These are phyloP conservation scores for Sphagnurus paluster DNA, from an alignment of 1,284 basidiomycete genomes.

Conservation along the genomic window DNA sequence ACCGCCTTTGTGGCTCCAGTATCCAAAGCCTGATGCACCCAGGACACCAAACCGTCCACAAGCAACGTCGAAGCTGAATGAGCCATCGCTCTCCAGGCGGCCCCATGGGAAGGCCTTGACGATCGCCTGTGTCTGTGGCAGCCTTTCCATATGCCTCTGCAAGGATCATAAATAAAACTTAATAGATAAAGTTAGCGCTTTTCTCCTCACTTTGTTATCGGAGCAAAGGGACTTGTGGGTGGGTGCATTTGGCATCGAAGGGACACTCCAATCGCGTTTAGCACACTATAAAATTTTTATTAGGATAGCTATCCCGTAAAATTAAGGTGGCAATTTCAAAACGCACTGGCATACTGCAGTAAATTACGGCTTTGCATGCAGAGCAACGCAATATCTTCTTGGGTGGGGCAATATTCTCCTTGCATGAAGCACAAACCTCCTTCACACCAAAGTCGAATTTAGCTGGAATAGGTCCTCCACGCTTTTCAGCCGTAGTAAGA, in stretches of 20 bases:
- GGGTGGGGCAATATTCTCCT: constrained; percentile 8
- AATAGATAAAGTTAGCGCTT: neutral
- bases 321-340: neutral
- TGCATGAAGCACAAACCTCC: constrained; percentile 7
- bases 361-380: constrained; percentile 21
- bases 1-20: constrained; percentile 37
- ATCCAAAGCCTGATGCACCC: constrained; percentile 36
- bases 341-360: constrained; percentile 18
- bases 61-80: too few relatives aligned
- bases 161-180: neutral
- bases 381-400: constrained; percentile 15
- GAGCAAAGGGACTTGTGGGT: constrained; percentile 36
- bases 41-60: constrained; percentile 40
- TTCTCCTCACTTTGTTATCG: constrained; percentile 32
- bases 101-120: too few relatives aligned
- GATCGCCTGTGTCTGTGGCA: too few relatives aligned
- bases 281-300: constrained; percentile 11
- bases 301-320: neutral
- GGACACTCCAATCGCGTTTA: constrained; percentile 19
- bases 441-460: constrained; percentile 6
- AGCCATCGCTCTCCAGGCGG: too few relatives aligned
- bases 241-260: constrained; percentile 15
- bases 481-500: constrained; percentile 4
- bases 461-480: constrained; percentile 5
- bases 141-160: constrained; percentile 37